Percentiles rank a stretch among this genome's conserved stretches.
Conservation (phyloP, 2,329 filamentous ascomycete species). For the Drechslerella stenobrocha region DNA sequence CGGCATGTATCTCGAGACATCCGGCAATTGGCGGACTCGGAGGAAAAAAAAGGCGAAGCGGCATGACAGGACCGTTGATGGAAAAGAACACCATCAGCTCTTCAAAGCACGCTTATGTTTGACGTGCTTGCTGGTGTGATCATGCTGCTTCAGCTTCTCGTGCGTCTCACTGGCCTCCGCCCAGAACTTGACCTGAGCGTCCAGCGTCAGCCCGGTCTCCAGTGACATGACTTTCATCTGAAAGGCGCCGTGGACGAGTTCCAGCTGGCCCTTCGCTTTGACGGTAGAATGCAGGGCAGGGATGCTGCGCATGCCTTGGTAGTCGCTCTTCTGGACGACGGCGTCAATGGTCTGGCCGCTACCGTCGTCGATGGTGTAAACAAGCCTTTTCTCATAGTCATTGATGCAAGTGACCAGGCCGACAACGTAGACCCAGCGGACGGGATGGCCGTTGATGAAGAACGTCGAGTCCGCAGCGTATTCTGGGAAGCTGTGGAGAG, state of each 20-base stretch:
- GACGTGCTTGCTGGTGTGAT: conserved; percentile 7
- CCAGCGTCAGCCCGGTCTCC: conserved; percentile 19
- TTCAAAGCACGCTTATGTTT: conserved; percentile 1
- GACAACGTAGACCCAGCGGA: conserved; percentile 36
- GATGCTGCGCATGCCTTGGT: conserved; percentile 12
- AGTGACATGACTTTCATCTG: conserved; percentile 33
- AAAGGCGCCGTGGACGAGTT: conserved; percentile 30
- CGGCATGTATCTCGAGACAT: conserved; percentile 1
- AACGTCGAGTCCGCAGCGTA: conserved; percentile 26
- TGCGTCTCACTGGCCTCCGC: conserved; percentile 33
- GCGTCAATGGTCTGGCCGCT: conserved; percentile 41
- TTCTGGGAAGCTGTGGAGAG: conserved; percentile 12
- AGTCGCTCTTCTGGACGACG: conserved; percentile 2
- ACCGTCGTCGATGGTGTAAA: conserved; percentile 40
- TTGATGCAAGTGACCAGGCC: conserved; percentile 26
- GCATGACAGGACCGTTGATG: not conserved
- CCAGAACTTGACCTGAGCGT: conserved; percentile 36
- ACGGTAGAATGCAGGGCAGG: conserved; percentile 37
- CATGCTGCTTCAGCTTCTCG: conserved; percentile 12
- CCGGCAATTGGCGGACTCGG: not conserved
- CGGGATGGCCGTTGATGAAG: conserved; percentile 35
- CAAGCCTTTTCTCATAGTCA: conserved; percentile 20
- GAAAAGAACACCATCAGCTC: conserved; percentile 5
- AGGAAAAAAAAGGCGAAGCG: not conserved
- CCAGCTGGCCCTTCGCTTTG: conserved; percentile 32